Conservation (phyloP, 495 filamentous ascomycete genomes). For the Neurospora terricola region DNA sequence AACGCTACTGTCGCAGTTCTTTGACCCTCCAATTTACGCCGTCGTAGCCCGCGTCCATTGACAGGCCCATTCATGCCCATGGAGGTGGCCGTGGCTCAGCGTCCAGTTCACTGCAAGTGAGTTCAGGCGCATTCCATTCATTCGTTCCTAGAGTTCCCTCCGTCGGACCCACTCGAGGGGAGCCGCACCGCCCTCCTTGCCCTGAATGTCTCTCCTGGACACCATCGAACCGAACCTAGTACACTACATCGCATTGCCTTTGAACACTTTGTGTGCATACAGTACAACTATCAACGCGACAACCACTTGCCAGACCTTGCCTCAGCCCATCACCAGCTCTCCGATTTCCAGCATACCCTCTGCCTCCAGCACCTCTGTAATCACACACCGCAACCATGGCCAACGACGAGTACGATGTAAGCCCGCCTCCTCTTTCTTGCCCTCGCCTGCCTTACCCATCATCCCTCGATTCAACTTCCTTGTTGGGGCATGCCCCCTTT, state of each 20-base stretch:
- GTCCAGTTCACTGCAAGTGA: neutral
- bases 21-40: neutral
- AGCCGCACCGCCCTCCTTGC: slow-evolving; percentile 24
- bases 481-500: neutral
- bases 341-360: neutral
- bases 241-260: neutral
- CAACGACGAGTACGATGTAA: slow-evolving; percentile 99
- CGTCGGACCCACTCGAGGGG: slow-evolving; percentile 15
- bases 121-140: neutral
- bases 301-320: slow-evolving; percentile 1
- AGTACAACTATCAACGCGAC: neutral
- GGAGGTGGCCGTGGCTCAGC: neutral
- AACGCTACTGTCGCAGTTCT: neutral
- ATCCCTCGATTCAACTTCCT: neutral
- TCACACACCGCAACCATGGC: slow-evolving; percentile 56
- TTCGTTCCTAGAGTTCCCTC: neutral
- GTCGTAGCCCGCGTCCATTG: neutral
- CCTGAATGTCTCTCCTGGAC: slow-evolving; percentile 18
- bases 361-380: slow-evolving; percentile 3
- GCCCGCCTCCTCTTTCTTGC: slow-evolving; percentile 26
- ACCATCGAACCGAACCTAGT: slow-evolving; percentile 10
- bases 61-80: neutral
- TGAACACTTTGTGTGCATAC: slow-evolving; percentile 12
- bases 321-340: slow-evolving; percentile 13
- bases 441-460: neutral